Percentiles rank a stretch among this genome's conserved stretches.
These are phyloP conservation scores for Phytopythium boreale DNA, from an alignment of 352 stramenopile genomes.

Conservation along the genomic window DNA sequence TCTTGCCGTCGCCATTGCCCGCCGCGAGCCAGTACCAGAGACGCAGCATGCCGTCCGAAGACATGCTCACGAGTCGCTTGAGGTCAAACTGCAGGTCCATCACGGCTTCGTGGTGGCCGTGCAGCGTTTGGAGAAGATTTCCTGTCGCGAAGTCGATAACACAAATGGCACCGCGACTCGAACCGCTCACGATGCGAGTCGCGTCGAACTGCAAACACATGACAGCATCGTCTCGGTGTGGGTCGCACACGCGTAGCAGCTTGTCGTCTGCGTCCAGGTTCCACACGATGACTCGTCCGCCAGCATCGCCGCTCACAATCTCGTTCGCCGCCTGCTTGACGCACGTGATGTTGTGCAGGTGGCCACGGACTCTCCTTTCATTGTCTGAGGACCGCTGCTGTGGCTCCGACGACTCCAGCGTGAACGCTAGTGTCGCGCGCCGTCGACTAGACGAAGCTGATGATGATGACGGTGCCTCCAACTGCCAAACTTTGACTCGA, in stretches of 20 bases:
- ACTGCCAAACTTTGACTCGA: conserved; percentile 61
- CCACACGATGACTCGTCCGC: conserved; percentile 62
- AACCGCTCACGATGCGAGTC: conserved; percentile 66
- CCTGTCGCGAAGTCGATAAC: conserved; percentile 75
- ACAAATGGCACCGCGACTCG: conserved; percentile 47
- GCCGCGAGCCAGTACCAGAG: conserved; percentile 73
- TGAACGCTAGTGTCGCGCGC: conserved; percentile 28
- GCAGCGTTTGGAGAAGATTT: conserved; percentile 62
- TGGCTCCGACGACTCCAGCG: conserved; percentile 32
- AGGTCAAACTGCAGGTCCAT: conserved; percentile 77
- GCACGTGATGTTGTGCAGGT: conserved; percentile 52
- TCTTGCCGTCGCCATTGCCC: conserved; percentile 31
- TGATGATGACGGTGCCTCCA: conserved; percentile 22
- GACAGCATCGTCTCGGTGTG: conserved; percentile 43
- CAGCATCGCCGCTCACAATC: conserved; percentile 69
- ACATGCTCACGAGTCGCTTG: conserved; percentile 64
- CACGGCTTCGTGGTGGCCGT: conserved; percentile 38
- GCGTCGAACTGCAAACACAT: conserved; percentile 76
- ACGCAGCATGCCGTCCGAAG: conserved; percentile 44
- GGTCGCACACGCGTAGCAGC: conserved; percentile 55
- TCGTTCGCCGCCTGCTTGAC: conserved; percentile 61
- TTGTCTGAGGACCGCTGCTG: conserved; percentile 6
- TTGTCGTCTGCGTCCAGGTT: conserved; percentile 66
- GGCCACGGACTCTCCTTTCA: conserved; percentile 49
- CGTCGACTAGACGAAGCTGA: conserved; percentile 21